Base-by-base conservation (phyloP, 139 green algal species). In the Picochlorum costavermella region DNA sequence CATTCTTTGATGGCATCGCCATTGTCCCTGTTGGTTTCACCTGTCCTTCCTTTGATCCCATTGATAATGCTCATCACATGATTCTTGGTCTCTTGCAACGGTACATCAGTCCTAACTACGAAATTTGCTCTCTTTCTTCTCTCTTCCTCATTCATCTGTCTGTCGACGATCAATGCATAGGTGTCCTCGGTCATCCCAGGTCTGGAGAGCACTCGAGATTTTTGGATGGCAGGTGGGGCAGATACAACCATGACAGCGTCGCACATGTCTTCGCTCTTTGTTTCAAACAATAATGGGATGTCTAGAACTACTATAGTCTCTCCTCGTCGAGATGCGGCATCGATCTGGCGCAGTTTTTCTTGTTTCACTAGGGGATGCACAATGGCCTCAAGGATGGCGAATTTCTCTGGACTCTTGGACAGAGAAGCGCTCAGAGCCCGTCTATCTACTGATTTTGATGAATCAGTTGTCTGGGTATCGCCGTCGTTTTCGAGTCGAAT, bases 271-370 rank as follows among this genome's bases (percentile, higher is more conserved):
- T 90, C 61, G 17, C 63, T 71, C 0, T 70, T 56, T 2, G 75
- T 92, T 70, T 96, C 89, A 49, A 75, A 96, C 43, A 96, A 77
- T 69, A 96, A 71, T 13, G 89, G 89, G 6, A 96, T 86, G 61
- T 96, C 88, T 28, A 96, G 74, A 26, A 90, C 75, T 3, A 90
- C 73, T 28, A 94, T 60, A 9, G 30, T 49, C 3, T 66, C 73
- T 0, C 49, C 60, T 1, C 58, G 23, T 0, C 56, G 12, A 28
- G 57, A 8, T 33, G 76, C 50, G 44, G 71, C 31, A 11, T 64
- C 13, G 17, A 91, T 55, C 36, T 80, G 86, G 0, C 46, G 50
- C 4, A 33, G 6, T 4, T 83, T 75, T 20, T 81, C 68, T 11
- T 53, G 43, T 1, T 69, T 63, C 43, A 96, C 88, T 10, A 96